phyloP scores from a whole-genome alignment of 148 eudicot genomes.

The Amaranthus palmeri region DNA sequence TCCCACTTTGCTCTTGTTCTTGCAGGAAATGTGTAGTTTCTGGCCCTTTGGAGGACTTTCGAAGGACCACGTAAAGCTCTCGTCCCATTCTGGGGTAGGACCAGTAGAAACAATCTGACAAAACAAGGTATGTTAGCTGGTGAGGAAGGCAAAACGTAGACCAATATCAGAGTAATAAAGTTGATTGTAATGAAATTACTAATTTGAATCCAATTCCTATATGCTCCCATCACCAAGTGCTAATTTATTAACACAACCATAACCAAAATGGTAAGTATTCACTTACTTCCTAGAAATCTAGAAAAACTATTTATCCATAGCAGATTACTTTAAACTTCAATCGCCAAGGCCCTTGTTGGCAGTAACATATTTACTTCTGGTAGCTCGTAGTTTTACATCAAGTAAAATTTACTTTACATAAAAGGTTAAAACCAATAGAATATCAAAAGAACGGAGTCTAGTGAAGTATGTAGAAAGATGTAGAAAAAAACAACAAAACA shows the following conservation, averaged over 20 bases:
- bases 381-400: not conserved
- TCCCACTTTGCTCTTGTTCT: slow-evolving; percentile 99
- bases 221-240: too few relatives aligned
- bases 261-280: too few relatives aligned
- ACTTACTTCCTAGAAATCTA: too few relatives aligned
- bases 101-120: slow-evolving; percentile 85
- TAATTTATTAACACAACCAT: too few relatives aligned
- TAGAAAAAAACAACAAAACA: not conserved
- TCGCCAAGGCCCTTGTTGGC: too few relatives aligned
- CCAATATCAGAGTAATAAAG: too few relatives aligned
- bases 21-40: slow-evolving; percentile 95
- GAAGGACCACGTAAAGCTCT: slow-evolving; percentile 89
- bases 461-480: not conserved
- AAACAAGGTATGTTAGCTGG: not conserved
- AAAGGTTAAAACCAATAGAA: not conserved
- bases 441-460: not conserved
- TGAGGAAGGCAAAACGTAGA: too few relatives aligned
- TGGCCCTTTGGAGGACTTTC: slow-evolving; percentile 99
- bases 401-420: not conserved
- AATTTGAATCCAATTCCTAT: too few relatives aligned
- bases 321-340: too few relatives aligned
- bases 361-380: too few relatives aligned
- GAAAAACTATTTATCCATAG: too few relatives aligned
- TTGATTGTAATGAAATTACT: not conserved
- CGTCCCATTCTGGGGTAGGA: slow-evolving; percentile 95